Evolutionary conservation across 2,329 filamentous ascomycete species (phyloP).

Genomic region (Taxawa tesnikishii): DNA sequence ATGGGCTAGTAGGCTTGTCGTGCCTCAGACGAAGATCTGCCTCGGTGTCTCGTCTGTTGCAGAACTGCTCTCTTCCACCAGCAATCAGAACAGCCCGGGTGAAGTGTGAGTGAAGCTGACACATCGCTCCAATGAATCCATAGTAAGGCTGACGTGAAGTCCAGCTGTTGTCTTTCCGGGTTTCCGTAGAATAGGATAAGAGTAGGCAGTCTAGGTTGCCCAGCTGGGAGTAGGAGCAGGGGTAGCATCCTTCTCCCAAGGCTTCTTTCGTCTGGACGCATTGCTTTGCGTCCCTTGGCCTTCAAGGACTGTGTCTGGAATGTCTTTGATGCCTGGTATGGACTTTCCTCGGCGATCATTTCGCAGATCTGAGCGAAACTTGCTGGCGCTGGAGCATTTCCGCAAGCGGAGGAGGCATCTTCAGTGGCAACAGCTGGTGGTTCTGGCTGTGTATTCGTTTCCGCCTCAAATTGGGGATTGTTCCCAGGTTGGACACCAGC

Average conservation of each 20-base stretch:
- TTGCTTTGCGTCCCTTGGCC: conserved; percentile 50
- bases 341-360: conserved; percentile 72
- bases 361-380: conserved; percentile 79
- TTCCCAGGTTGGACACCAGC: conserved; percentile 9
- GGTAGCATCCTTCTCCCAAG: conserved; percentile 59
- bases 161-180: too few species aligned
- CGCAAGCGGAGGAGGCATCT: conserved; percentile 2
- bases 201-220: conserved; percentile 2
- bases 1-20: too few species aligned
- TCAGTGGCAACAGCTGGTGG: not conserved
- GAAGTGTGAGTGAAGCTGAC: too few species aligned
- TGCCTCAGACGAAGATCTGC: too few species aligned
- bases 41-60: too few species aligned
- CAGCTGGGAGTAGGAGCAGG: conserved; percentile 4
- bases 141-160: too few species aligned
- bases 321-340: conserved; percentile 77
- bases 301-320: conserved; percentile 65
- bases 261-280: conserved; percentile 49
- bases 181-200: too few species aligned
- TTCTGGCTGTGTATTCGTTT: not conserved
- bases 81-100: too few species aligned
- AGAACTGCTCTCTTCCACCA: too few species aligned
- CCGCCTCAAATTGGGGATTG: not conserved
- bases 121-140: too few species aligned
- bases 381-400: conserved; percentile 60